Conservation (phyloP, 1,284 basidiomycete species). For the Leccinum subatratum region DNA sequence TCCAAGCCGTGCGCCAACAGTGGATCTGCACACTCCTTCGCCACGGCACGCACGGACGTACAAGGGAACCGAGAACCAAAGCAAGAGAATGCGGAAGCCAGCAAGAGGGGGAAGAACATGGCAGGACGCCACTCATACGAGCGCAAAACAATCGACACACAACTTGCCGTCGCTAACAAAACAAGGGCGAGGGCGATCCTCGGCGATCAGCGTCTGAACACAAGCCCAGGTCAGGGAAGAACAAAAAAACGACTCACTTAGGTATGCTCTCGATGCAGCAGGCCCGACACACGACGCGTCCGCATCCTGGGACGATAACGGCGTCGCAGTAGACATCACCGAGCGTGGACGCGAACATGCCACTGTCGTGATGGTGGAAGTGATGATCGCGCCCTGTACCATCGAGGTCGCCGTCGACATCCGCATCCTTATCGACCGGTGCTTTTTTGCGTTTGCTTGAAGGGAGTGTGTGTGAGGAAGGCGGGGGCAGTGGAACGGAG, state of each 20-base stretch:
- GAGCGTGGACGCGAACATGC: not conserved
- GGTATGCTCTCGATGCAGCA: conserved; percentile 29
- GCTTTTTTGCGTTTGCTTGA: conserved; percentile 28
- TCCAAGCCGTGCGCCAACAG: not conserved
- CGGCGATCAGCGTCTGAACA: conserved; percentile 9
- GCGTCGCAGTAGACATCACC: conserved; percentile 5
- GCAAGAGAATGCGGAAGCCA: not conserved
- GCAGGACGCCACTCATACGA: conserved; percentile 11
- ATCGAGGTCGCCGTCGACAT: conserved; percentile 12
- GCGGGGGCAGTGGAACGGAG: not conserved
- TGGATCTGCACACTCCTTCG: not conserved
- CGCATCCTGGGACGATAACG: conserved; percentile 24
- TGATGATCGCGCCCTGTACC: not conserved
- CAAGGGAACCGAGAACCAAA: not conserved
- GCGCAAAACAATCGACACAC: conserved; percentile 29
- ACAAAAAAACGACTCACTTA: conserved; percentile 19
- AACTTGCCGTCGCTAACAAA: conserved; percentile 29
- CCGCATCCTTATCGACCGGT: conserved; percentile 22
- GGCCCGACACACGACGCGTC: conserved; percentile 27
- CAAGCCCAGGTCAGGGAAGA: not conserved
- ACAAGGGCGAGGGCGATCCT: not conserved
- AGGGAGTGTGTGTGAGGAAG: not conserved
- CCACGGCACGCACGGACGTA: not conserved
- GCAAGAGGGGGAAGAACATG: not conserved
- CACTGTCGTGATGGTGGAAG: not conserved